Base-by-base conservation (phyloP, 768 basidiomycete genomes). In the Boletellus ananas region DNA sequence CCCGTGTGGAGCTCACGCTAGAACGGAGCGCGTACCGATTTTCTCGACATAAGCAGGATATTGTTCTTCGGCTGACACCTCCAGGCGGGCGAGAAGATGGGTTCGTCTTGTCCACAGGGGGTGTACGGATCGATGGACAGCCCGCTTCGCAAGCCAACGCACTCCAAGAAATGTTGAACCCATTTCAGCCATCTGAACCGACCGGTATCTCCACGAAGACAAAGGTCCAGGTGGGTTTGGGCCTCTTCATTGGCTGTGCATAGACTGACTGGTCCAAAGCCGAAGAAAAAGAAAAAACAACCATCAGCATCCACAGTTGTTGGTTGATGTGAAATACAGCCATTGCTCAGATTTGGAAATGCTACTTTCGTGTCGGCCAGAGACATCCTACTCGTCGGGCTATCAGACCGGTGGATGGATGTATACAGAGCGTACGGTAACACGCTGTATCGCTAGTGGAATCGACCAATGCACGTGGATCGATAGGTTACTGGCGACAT, bases 101-200 rank as follows among this genome's bases (percentile, higher is more conserved):
- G 5, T 66, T 65, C 18, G 36, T 55, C 21, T 33, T 66, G 42
- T 40, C 52, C 27, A 63, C 63, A 2, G 44, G 63, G 34, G 65
- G 66, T 2, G 65, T 49, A 40, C 53, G 42, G 45, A 56, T 67
- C 1, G 56, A 69, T 29, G 66, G 66, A 29, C 56, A 56, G 31
- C 29, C 49, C 20, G 58, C 49, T 43, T 54, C 65, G 27, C 55
- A 43, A 10, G 52, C 6, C 20, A 54, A 57, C 7, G 63, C 65
- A 2, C 50, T 66, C 21, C 37, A 34, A 20, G 55, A 59, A 23
- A 57, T 67, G n/a, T 40, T 58, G 52, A 29, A 65, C 31, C 57
- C 61, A 1, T 52, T 58, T 34, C 55, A 45, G 37, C 52, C 45
- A 31, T 23, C 40, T 5, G 34, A 50, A 21, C n/a, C 21, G 13